Conservation (phyloP, 176 grass and related monocot genomes). For the Poa annua region DNA sequence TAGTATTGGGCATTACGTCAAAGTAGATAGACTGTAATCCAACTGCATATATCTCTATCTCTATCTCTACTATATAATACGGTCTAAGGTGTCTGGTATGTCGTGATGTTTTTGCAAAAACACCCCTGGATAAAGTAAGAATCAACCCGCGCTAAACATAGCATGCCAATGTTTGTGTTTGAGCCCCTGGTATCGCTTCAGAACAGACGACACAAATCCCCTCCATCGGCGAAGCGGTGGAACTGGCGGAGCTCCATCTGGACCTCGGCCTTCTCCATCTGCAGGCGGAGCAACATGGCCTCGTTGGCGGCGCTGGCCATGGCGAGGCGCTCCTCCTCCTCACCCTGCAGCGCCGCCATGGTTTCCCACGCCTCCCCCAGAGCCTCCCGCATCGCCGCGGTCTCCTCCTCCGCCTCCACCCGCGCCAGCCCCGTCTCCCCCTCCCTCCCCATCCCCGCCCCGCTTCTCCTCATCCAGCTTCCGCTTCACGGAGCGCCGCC, state of each 20-base stretch:
- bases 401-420: slow-evolving; percentile 71
- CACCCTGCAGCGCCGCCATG: slow-evolving; percentile 59
- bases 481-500: slow-evolving; percentile 84
- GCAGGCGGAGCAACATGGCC: slow-evolving; percentile 94
- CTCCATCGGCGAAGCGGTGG: slow-evolving; percentile 89
- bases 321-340: slow-evolving; percentile 88
- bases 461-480: slow-evolving; percentile 46
- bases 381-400: slow-evolving; percentile 65
- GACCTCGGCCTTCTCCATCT: slow-evolving; percentile 92
- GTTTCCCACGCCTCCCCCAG: slow-evolving; percentile 54
- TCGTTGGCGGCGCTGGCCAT: slow-evolving; percentile 85
- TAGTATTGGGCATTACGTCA: too few species aligned
- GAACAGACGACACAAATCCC: too few species aligned
- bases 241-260: slow-evolving; percentile 98
- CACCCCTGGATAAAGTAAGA: too few species aligned
- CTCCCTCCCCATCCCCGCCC: neutral
- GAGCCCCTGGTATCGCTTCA: too few species aligned
- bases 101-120: too few species aligned
- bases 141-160: too few species aligned
- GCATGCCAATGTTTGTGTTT: too few species aligned
- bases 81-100: too few species aligned
- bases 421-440: slow-evolving; percentile 31
- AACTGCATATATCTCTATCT: too few species aligned
- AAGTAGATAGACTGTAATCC: too few species aligned
- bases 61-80: too few species aligned